These are phyloP conservation scores for Dorcoceras hygrometricum DNA, from an alignment of 257 asterid genomes.

Conservation along the genomic window DNA sequence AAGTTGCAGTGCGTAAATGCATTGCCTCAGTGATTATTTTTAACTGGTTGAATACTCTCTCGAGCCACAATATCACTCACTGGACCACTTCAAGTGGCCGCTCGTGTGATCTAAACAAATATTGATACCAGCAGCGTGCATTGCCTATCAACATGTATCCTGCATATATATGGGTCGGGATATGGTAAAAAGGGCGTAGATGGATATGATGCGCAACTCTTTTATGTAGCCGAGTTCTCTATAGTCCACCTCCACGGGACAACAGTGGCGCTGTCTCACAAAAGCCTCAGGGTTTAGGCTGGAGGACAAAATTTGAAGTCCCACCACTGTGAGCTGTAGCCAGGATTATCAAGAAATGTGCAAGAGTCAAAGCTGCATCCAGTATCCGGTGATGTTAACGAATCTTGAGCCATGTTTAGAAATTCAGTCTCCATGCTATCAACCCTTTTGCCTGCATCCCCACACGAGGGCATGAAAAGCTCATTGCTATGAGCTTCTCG, in stretches of 20 bases:
- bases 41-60: not conserved
- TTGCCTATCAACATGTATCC: not conserved
- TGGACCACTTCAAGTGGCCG: not conserved
- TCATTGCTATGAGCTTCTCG: conserved; percentile 28
- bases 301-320: conserved; percentile 13
- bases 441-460: conserved; percentile 20
- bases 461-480: conserved; percentile 27
- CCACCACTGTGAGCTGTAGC: conserved; percentile 14
- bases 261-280: conserved; percentile 3
- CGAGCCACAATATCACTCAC: not conserved
- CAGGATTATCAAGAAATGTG: conserved; percentile 39
- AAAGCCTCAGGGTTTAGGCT: not conserved
- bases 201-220: not conserved
- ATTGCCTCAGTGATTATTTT: too few relatives aligned
- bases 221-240: conserved; percentile 9
- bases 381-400: conserved; percentile 37
- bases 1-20: not conserved
- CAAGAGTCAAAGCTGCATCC: conserved; percentile 45
- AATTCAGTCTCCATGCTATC: conserved; percentile 39
- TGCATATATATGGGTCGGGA: not conserved
- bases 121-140: not conserved
- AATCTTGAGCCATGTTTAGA: conserved; percentile 35
- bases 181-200: conserved; percentile 1
- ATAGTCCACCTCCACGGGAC: not conserved
- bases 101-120: not conserved